Evolutionary conservation across 1,139 yeast species (phyloP), one percentile per base, ranked within the genome.

Genomic region (Pichia sp.): DNA sequence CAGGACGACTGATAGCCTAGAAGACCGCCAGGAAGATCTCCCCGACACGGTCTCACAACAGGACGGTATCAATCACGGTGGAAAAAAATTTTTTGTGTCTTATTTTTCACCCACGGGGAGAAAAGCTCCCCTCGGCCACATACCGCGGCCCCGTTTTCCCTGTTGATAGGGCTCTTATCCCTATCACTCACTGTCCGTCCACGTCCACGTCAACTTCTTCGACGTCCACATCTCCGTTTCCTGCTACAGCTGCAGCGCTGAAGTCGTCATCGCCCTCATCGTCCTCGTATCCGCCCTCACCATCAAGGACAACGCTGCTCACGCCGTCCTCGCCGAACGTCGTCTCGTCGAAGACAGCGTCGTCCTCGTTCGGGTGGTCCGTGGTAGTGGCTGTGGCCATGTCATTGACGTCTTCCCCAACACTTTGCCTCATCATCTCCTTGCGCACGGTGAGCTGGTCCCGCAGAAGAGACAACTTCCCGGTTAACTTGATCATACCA

Each of bases 401-500:
- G n/a, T n/a, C n/a, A n/a, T n/a, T 55, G 5, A 58, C 37, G 21
- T 56, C 55, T 4, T 44, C 48, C 18, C 58, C 43, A 18, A 54
- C 64, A 46, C 58, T 70, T 53, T 83, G 88, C 39, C 76, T 72
- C 51, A 56, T 49, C 47, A 57, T 48, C 22, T 48, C 55, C 13
- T 45, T 51, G 62, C 95, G 82, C 58, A 89, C 71, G 51, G 79
- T 82, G 54, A 83, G 75, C 65, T 85, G 95, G 37, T 90, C 83
- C 60, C 82, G 74, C 39, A 90, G 74, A 67, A 87, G 78, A 55
- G 82, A 83, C 55, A 93, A 71, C 57, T 93, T 81, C 18, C 96
- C 95, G 63, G 90, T 95, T 53, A 95, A 73, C 45, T 91, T 88
- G 60, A 90, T 72, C 50, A 95, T 73, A 60, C 90, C 80, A 4